phyloP scores from a whole-genome alignment of 2,329 filamentous ascomycete species.

The Dothistroma septosporum region DNA sequence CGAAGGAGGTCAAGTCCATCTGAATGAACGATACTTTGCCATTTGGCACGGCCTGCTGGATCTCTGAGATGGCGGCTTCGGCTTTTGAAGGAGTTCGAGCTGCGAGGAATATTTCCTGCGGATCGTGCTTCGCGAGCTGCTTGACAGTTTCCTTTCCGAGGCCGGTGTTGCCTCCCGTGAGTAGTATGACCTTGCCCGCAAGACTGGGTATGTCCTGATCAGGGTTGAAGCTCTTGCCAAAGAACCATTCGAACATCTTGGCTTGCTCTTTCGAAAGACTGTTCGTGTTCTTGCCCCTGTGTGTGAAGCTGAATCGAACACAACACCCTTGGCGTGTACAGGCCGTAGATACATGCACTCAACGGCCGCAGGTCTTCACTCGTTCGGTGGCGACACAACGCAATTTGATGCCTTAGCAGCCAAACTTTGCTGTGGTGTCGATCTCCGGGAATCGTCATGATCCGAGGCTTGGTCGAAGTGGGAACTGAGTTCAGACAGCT shows the following conservation, averaged over 20 bases:
- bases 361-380: not conserved
- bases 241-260: slow-evolving; percentile 20
- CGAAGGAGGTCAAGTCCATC: slow-evolving; percentile 50
- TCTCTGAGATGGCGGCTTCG: slow-evolving; percentile 38
- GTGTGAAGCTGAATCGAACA: not conserved
- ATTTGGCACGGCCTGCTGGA: slow-evolving; percentile 36
- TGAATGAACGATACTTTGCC: slow-evolving; percentile 43
- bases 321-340: not conserved
- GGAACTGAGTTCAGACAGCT: not conserved
- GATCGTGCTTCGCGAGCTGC: slow-evolving; percentile 45
- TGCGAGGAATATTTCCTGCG: slow-evolving; percentile 46
- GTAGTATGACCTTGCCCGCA: slow-evolving; percentile 30
- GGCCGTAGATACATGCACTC: not conserved
- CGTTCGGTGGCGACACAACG: not conserved
- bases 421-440: not conserved
- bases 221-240: slow-evolving; percentile 27
- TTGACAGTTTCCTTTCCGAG: slow-evolving; percentile 47
- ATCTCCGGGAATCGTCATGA: not conserved
- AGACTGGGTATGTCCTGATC: slow-evolving; percentile 33
- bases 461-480: not conserved
- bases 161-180: slow-evolving; percentile 41
- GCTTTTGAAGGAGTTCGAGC: slow-evolving; percentile 45
- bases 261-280: not conserved
- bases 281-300: not conserved
- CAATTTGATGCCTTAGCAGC: not conserved